phyloP scores from a whole-genome alignment of 768 basidiomycete species.

The Lentinula sp. region DNA sequence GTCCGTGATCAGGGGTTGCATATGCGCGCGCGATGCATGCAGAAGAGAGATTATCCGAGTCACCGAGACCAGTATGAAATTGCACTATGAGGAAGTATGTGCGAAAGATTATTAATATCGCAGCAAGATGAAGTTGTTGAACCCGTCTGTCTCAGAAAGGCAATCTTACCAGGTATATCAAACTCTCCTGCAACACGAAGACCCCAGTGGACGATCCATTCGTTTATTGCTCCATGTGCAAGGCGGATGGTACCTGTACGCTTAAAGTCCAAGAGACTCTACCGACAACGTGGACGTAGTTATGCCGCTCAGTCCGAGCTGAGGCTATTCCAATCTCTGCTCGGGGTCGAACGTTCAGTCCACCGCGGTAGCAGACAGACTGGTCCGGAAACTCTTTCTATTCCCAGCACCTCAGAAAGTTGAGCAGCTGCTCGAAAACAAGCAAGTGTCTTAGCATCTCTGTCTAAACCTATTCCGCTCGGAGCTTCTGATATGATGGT shows the following conservation, averaged over 20 bases:
- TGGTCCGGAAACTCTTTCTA: conserved; percentile 21
- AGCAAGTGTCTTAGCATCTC: conserved; percentile 55
- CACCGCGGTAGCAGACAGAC: conserved; percentile 66
- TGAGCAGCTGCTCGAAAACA: conserved; percentile 52
- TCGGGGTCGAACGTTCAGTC: conserved; percentile 43
- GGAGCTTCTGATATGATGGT: conserved; percentile 59
- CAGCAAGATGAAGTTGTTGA: no score
- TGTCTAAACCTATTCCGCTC: conserved; percentile 38
- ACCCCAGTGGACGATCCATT: conserved; percentile 52
- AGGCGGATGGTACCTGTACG: conserved; percentile 40
- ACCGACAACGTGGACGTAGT: conserved; percentile 4
- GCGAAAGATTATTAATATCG: no score
- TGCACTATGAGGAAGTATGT: conserved; percentile 44
- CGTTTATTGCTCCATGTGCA: conserved; percentile 58
- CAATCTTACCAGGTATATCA: conserved; percentile 52
- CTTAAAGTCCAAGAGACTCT: conserved; percentile 26
- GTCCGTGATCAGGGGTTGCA: conserved; percentile 64
- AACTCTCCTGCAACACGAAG: conserved; percentile 45
- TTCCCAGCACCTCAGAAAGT: conserved; percentile 42
- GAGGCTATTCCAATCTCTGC: conserved; percentile 17
- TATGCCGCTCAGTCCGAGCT: conserved; percentile 11
- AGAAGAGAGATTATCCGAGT: conserved; percentile 57
- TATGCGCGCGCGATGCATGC: conserved; percentile 53
- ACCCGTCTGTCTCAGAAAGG: background rate
- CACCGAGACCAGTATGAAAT: conserved; percentile 81